A percentile compares a stretch with the other conserved stretches of the same genome.
phyloP scores from a whole-genome alignment of 768 basidiomycete species.

The Lactifluus hygrophoroides region DNA sequence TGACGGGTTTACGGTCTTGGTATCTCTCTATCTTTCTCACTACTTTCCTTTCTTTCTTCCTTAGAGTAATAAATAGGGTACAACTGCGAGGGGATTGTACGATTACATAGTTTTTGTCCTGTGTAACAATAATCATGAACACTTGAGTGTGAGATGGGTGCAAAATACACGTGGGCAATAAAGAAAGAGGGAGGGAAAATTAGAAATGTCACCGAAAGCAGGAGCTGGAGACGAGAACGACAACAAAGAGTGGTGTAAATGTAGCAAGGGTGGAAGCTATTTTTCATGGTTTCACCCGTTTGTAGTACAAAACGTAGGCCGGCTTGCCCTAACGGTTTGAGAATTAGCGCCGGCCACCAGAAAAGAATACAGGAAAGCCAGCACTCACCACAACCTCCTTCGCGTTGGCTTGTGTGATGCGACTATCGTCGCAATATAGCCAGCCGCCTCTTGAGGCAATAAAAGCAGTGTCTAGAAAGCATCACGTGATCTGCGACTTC shows the following conservation, averaged over 20 bases:
- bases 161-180: slow-evolving; percentile 19
- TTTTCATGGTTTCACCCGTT: slow-evolving; percentile 33
- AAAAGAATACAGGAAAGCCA: slow-evolving; percentile 20
- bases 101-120: slow-evolving; percentile 22
- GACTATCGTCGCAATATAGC: slow-evolving; percentile 93
- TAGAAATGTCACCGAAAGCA: slow-evolving; percentile 1
- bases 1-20: not conserved
- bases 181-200: not conserved
- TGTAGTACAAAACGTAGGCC: slow-evolving; percentile 80
- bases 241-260: not conserved
- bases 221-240: not conserved
- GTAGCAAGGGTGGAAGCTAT: not conserved
- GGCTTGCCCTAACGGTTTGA: slow-evolving; percentile 45
- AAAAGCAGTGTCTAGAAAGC: slow-evolving; percentile 74
- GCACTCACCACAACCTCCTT: slow-evolving; percentile 78
- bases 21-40: slow-evolving; percentile 1
- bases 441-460: slow-evolving; percentile 82
- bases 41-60: not conserved
- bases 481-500: not conserved
- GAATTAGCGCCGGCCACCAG: not conserved
- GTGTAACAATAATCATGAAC: slow-evolving; percentile 21
- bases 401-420: slow-evolving; percentile 60
- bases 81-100: slow-evolving; percentile 7
- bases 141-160: slow-evolving; percentile 15
- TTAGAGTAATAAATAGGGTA: slow-evolving; percentile 16